Conservation (phyloP, 2,329 filamentous ascomycete genomes). For the Pseudogymnoascus sp. region DNA sequence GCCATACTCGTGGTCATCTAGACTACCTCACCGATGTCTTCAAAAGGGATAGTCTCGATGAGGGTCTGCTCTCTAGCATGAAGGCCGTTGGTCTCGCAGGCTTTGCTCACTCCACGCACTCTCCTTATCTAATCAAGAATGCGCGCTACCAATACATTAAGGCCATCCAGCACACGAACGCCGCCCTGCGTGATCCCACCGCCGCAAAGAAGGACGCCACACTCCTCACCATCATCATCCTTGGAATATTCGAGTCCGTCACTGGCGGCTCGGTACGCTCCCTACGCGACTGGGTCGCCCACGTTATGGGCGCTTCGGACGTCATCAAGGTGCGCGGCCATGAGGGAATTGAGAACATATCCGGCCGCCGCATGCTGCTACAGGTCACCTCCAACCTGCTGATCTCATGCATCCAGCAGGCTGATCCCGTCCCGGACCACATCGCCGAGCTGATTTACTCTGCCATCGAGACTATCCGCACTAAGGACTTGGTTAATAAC, state of each 20-base stretch:
- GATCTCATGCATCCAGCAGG: conserved; percentile 43
- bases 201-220: conserved; percentile 41
- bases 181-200: conserved; percentile 37
- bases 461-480: conserved; percentile 40
- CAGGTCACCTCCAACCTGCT: conserved; percentile 44
- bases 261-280: conserved; percentile 39
- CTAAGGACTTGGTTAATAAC: conserved; percentile 40
- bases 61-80: conserved; percentile 41
- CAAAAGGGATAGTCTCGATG: conserved; percentile 32
- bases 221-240: conserved; percentile 44
- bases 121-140: conserved; percentile 34
- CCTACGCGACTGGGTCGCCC: conserved; percentile 43
- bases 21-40: conserved; percentile 45
- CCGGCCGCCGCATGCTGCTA: conserved; percentile 43
- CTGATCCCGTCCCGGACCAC: conserved; percentile 38
- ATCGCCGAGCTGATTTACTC: conserved; percentile 41
- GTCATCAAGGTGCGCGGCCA: conserved; percentile 42
- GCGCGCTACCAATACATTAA: conserved; percentile 43
- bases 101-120: conserved; percentile 33
- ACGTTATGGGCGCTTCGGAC: conserved; percentile 43
- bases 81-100: conserved; percentile 46
- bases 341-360: conserved; percentile 36
- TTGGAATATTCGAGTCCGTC: conserved; percentile 47
- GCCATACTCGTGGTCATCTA: conserved; percentile 39
- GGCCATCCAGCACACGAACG: conserved; percentile 42